Conservation (phyloP, 2,329 filamentous ascomycete species). For the Diaporthe caulivora region DNA sequence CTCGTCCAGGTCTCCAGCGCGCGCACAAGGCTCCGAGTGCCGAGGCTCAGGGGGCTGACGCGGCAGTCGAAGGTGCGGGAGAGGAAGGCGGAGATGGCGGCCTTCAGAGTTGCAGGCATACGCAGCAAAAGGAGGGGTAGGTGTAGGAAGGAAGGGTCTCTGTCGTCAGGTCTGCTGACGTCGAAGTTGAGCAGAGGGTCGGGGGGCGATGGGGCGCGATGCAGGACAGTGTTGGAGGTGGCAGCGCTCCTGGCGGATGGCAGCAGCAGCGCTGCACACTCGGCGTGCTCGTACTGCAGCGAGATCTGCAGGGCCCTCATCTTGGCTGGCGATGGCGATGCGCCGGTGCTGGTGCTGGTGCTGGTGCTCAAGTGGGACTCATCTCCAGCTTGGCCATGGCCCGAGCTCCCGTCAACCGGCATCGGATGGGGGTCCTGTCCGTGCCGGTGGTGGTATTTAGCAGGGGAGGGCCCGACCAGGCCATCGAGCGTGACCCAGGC, state of each 20-base stretch:
- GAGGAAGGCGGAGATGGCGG: conserved; percentile 64
- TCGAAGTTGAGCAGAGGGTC: conserved; percentile 8
- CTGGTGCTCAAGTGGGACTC: not conserved
- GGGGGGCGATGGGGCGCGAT: not conserved
- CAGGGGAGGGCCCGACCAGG: conserved; percentile 46
- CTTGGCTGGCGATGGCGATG: conserved; percentile 40
- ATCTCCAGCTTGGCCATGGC: conserved; percentile 31
- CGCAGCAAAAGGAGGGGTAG: conserved; percentile 67
- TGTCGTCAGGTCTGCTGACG: conserved; percentile 3
- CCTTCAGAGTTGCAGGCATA: conserved; percentile 66
- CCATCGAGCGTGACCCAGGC: conserved; percentile 56
- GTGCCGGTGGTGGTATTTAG: conserved; percentile 14
- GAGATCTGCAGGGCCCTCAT: conserved; percentile 57
- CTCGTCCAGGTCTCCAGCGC: conserved; percentile 66
- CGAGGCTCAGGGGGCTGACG: conserved; percentile 62
- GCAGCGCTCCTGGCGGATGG: conserved; percentile 48
- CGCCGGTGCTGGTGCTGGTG: not conserved
- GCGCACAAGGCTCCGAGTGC: conserved; percentile 62
- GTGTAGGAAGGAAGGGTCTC: conserved; percentile 53
- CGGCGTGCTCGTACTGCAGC: conserved; percentile 65
- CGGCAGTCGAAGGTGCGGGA: conserved; percentile 68
- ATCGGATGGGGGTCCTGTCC: conserved; percentile 41
- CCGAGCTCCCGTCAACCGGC: not conserved
- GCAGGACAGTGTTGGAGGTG: not conserved
- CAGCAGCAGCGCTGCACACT: conserved; percentile 64